These are phyloP conservation scores for Amesomyces nigricolor DNA, from an alignment of 2,329 filamentous ascomycete species.

Conservation along the genomic window DNA sequence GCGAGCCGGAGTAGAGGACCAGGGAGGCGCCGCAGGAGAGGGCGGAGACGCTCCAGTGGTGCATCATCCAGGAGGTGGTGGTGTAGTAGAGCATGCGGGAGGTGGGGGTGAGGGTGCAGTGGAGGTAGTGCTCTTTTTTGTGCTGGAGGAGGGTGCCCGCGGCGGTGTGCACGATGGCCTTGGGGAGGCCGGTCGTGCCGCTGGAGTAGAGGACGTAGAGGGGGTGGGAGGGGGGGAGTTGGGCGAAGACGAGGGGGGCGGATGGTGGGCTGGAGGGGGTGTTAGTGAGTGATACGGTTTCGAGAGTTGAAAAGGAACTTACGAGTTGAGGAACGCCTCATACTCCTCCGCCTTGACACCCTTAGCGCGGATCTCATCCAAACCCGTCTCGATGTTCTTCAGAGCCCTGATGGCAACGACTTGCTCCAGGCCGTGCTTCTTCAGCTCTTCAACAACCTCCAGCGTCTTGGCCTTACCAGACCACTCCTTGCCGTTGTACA, in stretches of 20 bases:
- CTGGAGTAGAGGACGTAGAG: conserved; percentile 92
- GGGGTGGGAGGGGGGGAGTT: conserved; percentile 77
- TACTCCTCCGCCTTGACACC: conserved; percentile 42
- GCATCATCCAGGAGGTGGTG: conserved; percentile 99
- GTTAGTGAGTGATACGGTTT: neutral
- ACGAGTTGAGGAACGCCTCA: conserved; percentile 39
- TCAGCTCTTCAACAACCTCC: conserved; percentile 66
- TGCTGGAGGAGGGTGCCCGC: conserved; percentile 89
- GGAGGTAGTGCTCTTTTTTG: conserved; percentile 91
- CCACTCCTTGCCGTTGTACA: conserved; percentile 90
- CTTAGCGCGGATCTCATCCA: conserved; percentile 37
- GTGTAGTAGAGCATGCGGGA: conserved; percentile 89
- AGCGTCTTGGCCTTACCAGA: conserved; percentile 70
- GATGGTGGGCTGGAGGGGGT: conserved; percentile 34
- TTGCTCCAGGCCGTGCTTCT: conserved; percentile 53
- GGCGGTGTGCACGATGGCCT: conserved; percentile 90
- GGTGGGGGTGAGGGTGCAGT: conserved; percentile 68
- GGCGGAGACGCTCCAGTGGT: conserved; percentile 91
- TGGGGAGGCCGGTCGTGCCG: conserved; percentile 81
- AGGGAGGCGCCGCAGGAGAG: conserved; percentile 78
- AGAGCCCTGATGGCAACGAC: conserved; percentile 72
- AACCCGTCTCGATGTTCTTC: conserved; percentile 35
- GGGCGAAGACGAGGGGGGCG: conserved; percentile 59
- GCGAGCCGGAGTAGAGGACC: conserved; percentile 86
- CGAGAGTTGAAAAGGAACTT: neutral